Percentiles rank a stretch among this genome's conserved stretches.
Evolutionary conservation across 78 protist species (phyloP).

Genomic region (Dictyostelium firmibasis): DNA sequence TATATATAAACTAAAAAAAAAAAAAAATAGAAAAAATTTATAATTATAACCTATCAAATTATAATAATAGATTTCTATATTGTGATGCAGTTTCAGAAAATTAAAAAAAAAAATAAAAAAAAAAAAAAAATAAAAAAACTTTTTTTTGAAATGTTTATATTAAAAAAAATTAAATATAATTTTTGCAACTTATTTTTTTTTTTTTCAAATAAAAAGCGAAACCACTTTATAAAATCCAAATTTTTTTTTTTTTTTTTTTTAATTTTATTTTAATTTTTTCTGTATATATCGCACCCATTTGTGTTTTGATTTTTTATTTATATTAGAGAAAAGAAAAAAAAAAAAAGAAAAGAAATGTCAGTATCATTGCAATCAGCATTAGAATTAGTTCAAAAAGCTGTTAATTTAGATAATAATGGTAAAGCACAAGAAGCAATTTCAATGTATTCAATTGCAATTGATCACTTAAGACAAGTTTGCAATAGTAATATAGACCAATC

Average conservation of each 20-base stretch:
- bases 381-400: slow-evolving; percentile 56
- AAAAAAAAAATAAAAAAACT: too few species aligned
- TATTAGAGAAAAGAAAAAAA: background rate
- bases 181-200: background rate
- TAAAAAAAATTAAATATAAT: background rate
- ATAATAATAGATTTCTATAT: background rate
- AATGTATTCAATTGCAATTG: slow-evolving; percentile 56
- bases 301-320: background rate
- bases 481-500: background rate
- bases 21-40: too few species aligned
- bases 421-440: slow-evolving; percentile 69
- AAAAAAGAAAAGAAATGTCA: background rate
- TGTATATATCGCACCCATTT: background rate
- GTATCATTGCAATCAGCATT: slow-evolving; percentile 59
- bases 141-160: too few species aligned
- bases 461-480: slow-evolving; percentile 37
- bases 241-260: background rate
- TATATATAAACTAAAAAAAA: too few species aligned
- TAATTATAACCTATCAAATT: too few species aligned
- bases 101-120: too few species aligned
- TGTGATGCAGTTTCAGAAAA: background rate
- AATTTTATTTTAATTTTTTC: background rate
- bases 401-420: slow-evolving; percentile 24
- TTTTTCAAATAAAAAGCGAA: background rate
- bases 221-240: background rate